Conservation (phyloP, 2,329 filamentous ascomycete species). For the Exophiala lecanii-corni region DNA sequence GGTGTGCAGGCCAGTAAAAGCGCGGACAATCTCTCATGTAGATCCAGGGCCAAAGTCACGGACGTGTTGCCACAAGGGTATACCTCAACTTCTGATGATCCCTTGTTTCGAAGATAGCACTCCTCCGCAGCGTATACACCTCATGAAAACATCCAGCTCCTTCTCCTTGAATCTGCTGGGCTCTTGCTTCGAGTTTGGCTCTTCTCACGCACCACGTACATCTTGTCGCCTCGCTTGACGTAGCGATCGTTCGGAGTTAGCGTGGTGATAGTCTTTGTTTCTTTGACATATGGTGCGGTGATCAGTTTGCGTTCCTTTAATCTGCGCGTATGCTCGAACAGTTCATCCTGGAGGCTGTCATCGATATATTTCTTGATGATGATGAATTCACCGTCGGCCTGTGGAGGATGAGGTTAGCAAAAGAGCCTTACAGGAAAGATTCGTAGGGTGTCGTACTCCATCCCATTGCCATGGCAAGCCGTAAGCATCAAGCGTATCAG, state of each 20-base stretch:
- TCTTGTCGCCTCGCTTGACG: slow-evolving; percentile 39
- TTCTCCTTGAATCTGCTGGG: slow-evolving; percentile 5
- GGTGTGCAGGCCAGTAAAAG: too few species aligned
- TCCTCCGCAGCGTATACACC: too few species aligned
- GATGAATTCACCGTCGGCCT: slow-evolving; percentile 61
- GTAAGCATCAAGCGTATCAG: slow-evolving; percentile 44
- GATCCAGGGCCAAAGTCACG: too few species aligned
- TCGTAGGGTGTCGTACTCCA: slow-evolving; percentile 22
- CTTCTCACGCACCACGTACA: slow-evolving; percentile 46
- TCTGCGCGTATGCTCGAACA: slow-evolving; percentile 66
- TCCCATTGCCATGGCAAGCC: slow-evolving; percentile 45
- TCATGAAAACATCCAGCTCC: slow-evolving; percentile 25
- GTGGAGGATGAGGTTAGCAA: slow-evolving; percentile 30
- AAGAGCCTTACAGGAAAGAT: slow-evolving; percentile 28
- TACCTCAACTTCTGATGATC: too few species aligned
- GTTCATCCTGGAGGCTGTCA: slow-evolving; percentile 64
- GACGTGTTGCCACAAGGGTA: too few species aligned
- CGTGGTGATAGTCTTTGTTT: slow-evolving; percentile 24
- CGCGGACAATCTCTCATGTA: too few species aligned
- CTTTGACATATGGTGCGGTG: slow-evolving; percentile 23
- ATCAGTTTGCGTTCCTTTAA: slow-evolving; percentile 35
- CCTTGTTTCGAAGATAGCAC: background rate
- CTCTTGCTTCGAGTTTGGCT: slow-evolving; percentile 25
- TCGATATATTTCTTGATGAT: slow-evolving; percentile 70
- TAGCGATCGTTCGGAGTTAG: slow-evolving; percentile 20